Conservation (phyloP, 495 filamentous ascomycete genomes). For the Articulospora tetracladia region DNA sequence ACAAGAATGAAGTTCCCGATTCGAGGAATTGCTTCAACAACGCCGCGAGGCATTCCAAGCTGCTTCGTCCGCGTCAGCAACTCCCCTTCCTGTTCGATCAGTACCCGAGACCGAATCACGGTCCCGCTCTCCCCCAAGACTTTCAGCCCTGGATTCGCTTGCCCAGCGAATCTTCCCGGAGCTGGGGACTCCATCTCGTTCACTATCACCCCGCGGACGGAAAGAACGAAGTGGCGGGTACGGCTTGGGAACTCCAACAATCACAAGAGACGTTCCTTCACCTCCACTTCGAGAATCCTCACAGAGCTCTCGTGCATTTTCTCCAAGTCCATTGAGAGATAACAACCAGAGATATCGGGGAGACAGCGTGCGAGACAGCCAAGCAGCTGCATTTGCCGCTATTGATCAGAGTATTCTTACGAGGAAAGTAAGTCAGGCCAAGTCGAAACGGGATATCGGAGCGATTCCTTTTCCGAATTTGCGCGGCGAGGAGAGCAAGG, state of each 20-base stretch:
- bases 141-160: constrained; percentile 48
- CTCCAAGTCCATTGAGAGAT: constrained; percentile 18
- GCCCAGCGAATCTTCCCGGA: constrained; percentile 54
- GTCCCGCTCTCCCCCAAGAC: constrained; percentile 34
- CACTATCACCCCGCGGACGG: constrained; percentile 43
- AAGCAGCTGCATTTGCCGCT: constrained; percentile 46
- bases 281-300: constrained; percentile 19
- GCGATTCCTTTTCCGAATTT: constrained; percentile 26
- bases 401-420: constrained; percentile 50
- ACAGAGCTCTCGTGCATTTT: constrained; percentile 21
- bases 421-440: constrained; percentile 39
- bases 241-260: constrained; percentile 21
- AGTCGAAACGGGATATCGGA: constrained; percentile 21
- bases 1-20: constrained; percentile 69
- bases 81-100: constrained; percentile 22
- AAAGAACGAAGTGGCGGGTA: constrained; percentile 24
- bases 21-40: constrained; percentile 71
- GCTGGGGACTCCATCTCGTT: constrained; percentile 44
- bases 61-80: constrained; percentile 23
- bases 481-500: constrained; percentile 24
- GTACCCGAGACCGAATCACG: constrained; percentile 19
- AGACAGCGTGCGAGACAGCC: constrained; percentile 27
- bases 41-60: constrained; percentile 65
- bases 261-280: constrained; percentile 7
- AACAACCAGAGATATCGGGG: not conserved